phyloP scores from a whole-genome alignment of 345 rosid genomes.

The Hypericum androsaemum region DNA sequence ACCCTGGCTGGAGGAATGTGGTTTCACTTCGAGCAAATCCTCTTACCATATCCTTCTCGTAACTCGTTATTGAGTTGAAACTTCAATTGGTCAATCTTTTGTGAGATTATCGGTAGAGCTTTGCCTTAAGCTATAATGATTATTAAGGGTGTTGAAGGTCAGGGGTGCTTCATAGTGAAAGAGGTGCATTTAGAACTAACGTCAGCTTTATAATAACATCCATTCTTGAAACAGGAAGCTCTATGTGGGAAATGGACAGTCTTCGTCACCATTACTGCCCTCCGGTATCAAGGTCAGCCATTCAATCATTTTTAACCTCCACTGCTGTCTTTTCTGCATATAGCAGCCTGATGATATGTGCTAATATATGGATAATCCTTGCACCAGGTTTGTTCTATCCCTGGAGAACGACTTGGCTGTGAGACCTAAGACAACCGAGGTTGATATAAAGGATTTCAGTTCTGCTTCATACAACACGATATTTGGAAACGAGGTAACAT shows the following conservation, averaged over 20 bases:
- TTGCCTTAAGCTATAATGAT: too few species aligned
- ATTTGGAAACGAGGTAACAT: slow-evolving; percentile 77
- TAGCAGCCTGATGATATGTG: background rate
- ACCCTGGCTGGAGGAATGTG: too few species aligned
- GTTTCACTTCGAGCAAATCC: too few species aligned
- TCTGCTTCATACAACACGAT: slow-evolving; percentile 88
- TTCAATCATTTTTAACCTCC: background rate
- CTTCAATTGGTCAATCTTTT: too few species aligned
- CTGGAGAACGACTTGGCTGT: slow-evolving; percentile 84
- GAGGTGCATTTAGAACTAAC: too few species aligned
- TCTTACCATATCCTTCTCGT: background rate
- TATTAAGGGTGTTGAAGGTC: background rate
- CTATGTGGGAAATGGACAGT: slow-evolving; percentile 86
- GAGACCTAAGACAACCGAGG: slow-evolving; percentile 67
- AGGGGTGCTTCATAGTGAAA: background rate
- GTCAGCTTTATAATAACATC: too few species aligned
- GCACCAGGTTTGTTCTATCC: slow-evolving; percentile 60
- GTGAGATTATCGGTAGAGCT: too few species aligned
- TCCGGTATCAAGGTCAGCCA: slow-evolving; percentile 89
- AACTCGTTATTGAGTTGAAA: background rate
- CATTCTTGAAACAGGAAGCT: slow-evolving; percentile 49
- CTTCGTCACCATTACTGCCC: slow-evolving; percentile 94
- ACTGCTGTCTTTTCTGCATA: background rate
- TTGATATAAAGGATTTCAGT: slow-evolving; percentile 58
- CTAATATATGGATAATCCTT: background rate